Percentiles rank a stretch among this genome's conserved stretches.
Evolutionary conservation across 164 flowering plant species (phyloP).

Genomic region (Macadamia integrifolia): DNA sequence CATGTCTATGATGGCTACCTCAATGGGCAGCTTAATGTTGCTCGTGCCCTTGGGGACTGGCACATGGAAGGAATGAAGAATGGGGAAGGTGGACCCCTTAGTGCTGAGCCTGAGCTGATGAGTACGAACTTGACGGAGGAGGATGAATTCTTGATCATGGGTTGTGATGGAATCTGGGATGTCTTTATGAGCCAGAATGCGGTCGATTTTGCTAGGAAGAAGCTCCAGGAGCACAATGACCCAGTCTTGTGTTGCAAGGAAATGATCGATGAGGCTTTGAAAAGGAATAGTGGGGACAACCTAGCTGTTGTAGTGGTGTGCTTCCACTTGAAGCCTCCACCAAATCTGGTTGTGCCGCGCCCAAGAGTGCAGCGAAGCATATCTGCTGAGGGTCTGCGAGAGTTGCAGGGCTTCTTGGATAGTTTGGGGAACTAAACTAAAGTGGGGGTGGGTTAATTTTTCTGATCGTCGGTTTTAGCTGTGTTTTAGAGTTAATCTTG

Average conservation of each 20-base stretch:
- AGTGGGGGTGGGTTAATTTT: conserved; percentile 11
- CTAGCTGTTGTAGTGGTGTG: conserved; percentile 78
- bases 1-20: conserved; percentile 79
- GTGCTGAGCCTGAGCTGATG: conserved; percentile 87
- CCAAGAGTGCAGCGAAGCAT: conserved; percentile 66
- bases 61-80: conserved; percentile 86
- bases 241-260: conserved; percentile 70
- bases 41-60: conserved; percentile 96
- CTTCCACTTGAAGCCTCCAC: conserved; percentile 39
- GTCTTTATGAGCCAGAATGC: conserved; percentile 93
- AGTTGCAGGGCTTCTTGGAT: conserved; percentile 82
- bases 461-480: conserved; percentile 5
- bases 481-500: conserved; percentile 13
- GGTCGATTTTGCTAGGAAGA: conserved; percentile 79
- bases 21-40: conserved; percentile 82
- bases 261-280: conserved; percentile 75
- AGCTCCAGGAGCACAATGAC: conserved; percentile 85
- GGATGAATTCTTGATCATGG: conserved; percentile 88
- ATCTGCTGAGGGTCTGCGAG: conserved; percentile 83
- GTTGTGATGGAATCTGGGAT: conserved; percentile 97
- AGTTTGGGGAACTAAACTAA: conserved; percentile 39
- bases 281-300: conserved; percentile 78
- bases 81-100: conserved; percentile 71
- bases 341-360: too few species aligned
- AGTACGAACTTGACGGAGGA: conserved; percentile 57